Evolutionary conservation across 345 rosid species (phyloP).

Genomic region (Hirschfeldia incana): DNA sequence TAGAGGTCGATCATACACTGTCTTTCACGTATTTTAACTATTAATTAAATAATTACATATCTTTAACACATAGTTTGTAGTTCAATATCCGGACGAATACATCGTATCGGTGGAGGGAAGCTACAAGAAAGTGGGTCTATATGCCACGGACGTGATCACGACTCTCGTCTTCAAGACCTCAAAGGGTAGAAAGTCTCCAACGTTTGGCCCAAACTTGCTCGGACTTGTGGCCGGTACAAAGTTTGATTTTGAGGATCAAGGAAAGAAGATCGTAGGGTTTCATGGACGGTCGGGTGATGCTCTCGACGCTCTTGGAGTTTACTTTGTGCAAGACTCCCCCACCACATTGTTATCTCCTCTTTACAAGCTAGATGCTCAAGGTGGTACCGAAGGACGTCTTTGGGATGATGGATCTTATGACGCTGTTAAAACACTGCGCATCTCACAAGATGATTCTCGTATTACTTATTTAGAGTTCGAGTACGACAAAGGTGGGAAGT

Average conservation of each 20-base stretch:
- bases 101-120: conserved; percentile 29
- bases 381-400: conserved; percentile 12
- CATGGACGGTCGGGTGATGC: conserved; percentile 21
- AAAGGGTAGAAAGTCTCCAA: conserved; percentile 25
- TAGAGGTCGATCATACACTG: not conserved
- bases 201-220: conserved; percentile 25
- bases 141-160: conserved; percentile 24
- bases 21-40: not conserved
- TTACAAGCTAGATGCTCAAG: conserved; percentile 30
- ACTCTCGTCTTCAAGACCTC: conserved; percentile 27
- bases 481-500: conserved; percentile 10
- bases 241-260: conserved; percentile 16
- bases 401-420: conserved; percentile 35
- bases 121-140: not conserved
- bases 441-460: conserved; percentile 21
- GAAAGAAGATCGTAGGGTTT: conserved; percentile 29
- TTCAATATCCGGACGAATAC: conserved; percentile 23
- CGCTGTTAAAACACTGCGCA: conserved; percentile 10
- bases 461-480: conserved; percentile 27
- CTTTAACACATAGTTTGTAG: conserved; percentile 14
- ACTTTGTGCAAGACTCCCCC: not conserved
- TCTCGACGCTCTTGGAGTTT: conserved; percentile 30
- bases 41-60: not conserved
- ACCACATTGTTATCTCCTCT: not conserved
- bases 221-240: conserved; percentile 13